phyloP scores from a whole-genome alignment of 805 yeast genomes.

The Wickerhamomyces chambardii region DNA sequence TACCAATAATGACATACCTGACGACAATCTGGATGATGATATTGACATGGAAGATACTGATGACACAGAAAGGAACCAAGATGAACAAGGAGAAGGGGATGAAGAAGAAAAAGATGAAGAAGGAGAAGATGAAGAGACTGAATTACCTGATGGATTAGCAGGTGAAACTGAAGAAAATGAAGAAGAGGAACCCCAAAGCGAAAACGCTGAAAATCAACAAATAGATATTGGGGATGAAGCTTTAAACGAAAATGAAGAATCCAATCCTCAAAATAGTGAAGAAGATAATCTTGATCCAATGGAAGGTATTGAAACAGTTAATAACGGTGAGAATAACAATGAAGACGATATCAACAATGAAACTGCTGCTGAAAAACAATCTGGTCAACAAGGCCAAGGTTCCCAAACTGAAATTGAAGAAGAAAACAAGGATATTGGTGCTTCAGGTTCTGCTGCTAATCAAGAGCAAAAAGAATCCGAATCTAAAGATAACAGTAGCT shows the following conservation, averaged over 20 bases:
- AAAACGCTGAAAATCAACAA: slow-evolving; percentile 14
- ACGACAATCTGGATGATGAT: slow-evolving; percentile 24
- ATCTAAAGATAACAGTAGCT: slow-evolving; percentile 35
- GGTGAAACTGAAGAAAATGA: slow-evolving; percentile 25
- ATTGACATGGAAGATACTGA: no score
- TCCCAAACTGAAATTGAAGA: slow-evolving; percentile 45
- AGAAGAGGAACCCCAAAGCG: slow-evolving; percentile 19
- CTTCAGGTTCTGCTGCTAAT: slow-evolving; percentile 43
- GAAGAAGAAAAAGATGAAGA: slow-evolving; percentile 17
- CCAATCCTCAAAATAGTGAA: slow-evolving; percentile 19
- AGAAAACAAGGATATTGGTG: slow-evolving; percentile 62
- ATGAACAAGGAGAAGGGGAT: slow-evolving; percentile 16
- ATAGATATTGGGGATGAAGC: slow-evolving; percentile 19
- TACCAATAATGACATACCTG: slow-evolving; percentile 23
- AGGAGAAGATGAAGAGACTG: slow-evolving; percentile 16
- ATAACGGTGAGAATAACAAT: slow-evolving; percentile 28
- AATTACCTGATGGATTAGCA: no score
- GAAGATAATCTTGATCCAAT: slow-evolving; percentile 28
- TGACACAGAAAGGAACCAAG: no score
- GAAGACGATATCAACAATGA: slow-evolving; percentile 43
- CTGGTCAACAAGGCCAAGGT: slow-evolving; percentile 56
- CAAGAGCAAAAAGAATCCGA: slow-evolving; percentile 34
- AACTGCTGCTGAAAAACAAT: slow-evolving; percentile 48
- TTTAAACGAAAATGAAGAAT: slow-evolving; percentile 21
- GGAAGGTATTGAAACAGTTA: slow-evolving; percentile 49